phyloP scores from a whole-genome alignment of 2,329 filamentous ascomycete genomes.

The Epichloe sylvatica region DNA sequence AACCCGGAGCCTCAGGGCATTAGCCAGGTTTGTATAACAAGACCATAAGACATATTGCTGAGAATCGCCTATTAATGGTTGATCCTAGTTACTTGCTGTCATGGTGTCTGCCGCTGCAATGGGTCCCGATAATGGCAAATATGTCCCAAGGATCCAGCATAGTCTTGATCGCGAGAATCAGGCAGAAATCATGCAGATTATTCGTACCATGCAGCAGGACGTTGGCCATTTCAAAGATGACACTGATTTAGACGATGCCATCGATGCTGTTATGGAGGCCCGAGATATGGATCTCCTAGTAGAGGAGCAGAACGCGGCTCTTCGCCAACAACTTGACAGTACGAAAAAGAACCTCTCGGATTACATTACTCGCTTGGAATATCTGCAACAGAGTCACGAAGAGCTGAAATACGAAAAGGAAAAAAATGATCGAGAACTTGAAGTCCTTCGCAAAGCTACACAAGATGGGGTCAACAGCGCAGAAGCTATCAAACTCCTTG shows the following conservation, averaged over 20 bases:
- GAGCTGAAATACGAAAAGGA: slow-evolving; percentile 50
- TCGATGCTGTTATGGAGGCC: slow-evolving; percentile 26
- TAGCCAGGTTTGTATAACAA: slow-evolving; percentile 28
- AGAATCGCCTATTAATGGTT: background rate
- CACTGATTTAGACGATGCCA: slow-evolving; percentile 25
- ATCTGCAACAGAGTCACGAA: slow-evolving; percentile 49
- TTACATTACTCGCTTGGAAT: slow-evolving; percentile 44
- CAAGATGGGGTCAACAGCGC: slow-evolving; percentile 38
- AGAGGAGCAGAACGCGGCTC: slow-evolving; percentile 39
- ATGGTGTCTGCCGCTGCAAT: slow-evolving; percentile 47
- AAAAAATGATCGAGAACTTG: slow-evolving; percentile 39
- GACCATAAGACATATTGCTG: slow-evolving; percentile 11
- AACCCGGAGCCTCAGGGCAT: slow-evolving; percentile 41
- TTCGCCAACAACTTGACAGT: slow-evolving; percentile 36
- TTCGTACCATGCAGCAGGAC: slow-evolving; percentile 27
- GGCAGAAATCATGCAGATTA: slow-evolving; percentile 31
- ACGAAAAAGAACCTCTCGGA: slow-evolving; percentile 44
- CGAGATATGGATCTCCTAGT: slow-evolving; percentile 42
- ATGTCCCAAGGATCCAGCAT: slow-evolving; percentile 33
- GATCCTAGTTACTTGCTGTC: slow-evolving; percentile 44
- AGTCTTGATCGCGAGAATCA: slow-evolving; percentile 29
- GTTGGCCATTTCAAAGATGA: slow-evolving; percentile 22
- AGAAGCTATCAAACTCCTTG: slow-evolving; percentile 38
- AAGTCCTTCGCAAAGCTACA: slow-evolving; percentile 34
- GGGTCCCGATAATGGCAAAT: slow-evolving; percentile 41